A percentile compares a stretch with the other conserved stretches of the same genome.
These are phyloP conservation scores for Colletotrichum echinochloae DNA, from an alignment of 2,329 filamentous ascomycete genomes.

Conservation along the genomic window DNA sequence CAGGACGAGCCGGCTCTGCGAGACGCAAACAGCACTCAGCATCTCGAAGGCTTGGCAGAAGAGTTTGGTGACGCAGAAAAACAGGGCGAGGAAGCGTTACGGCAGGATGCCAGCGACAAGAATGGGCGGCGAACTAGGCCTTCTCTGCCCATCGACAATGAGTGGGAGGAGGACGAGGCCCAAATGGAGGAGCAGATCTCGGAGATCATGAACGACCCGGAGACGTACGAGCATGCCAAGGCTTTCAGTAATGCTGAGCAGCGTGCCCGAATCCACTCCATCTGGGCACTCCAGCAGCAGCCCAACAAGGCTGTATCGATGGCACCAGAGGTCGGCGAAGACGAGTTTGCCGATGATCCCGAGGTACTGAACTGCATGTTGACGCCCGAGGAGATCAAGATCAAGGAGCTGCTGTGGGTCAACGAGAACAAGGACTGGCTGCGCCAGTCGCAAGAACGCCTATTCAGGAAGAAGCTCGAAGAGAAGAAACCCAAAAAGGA, in stretches of 20 bases:
- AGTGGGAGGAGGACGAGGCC: constrained; percentile 73
- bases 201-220: constrained; percentile 74
- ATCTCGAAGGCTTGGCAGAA: constrained; percentile 36
- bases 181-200: constrained; percentile 78
- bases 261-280: constrained; percentile 65
- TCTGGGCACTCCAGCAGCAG: constrained; percentile 62
- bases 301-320: constrained; percentile 64
- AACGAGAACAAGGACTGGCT: constrained; percentile 96
- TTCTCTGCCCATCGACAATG: constrained; percentile 68
- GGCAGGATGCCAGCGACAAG: constrained; percentile 3
- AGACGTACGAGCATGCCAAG: constrained; percentile 67
- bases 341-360: constrained; percentile 89
- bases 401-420: constrained; percentile 94
- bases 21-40: constrained; percentile 32
- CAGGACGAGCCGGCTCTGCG: constrained; percentile 34
- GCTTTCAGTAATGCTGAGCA: constrained; percentile 69
- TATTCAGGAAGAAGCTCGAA: constrained; percentile 77
- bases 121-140: constrained; percentile 48
- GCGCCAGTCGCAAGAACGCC: constrained; percentile 85
- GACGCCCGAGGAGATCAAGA: constrained; percentile 76
- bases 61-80: constrained; percentile 37
- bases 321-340: constrained; percentile 76
- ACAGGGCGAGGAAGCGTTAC: constrained; percentile 8
- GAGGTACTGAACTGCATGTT: constrained; percentile 88
- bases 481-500: constrained; percentile 67